Base-by-base conservation (phyloP, 371 early-diverging fungal genomes). In the Haplosporangium sp. region DNA sequence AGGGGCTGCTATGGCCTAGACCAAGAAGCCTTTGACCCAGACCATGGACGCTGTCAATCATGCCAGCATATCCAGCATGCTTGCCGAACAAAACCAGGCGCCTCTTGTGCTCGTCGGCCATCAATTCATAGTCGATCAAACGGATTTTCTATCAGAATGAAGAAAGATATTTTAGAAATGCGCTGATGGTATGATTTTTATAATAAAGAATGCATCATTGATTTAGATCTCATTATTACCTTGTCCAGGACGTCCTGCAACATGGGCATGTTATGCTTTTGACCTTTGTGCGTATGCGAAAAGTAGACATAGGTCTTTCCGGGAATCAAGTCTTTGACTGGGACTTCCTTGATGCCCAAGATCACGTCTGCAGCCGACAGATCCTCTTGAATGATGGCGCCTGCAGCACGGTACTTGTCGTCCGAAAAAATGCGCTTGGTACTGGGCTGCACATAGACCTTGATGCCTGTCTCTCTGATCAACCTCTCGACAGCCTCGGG, bases 241-340 rank as follows among this genome's bases (percentile, higher is more conserved):
- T 95, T 94, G 83, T 96, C 96, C 38, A 98, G 85, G 42, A 97
- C 86, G 43, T 84, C 82, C 75, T 95, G 88, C 55, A 98, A 88
- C 87, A 94, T 90, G 20, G 93, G 92, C 95, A 96, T 95, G 81
- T 98, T 98, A 81, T 97, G 93, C 41, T 66, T 56, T 67, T 96
- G 96, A 23, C 96, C 99, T 84, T 99, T 99, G 86, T 97, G 97
- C 0, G 98, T 98, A 83, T 99, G 99, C 59, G 98, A 97, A 74
- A 99, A 99, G 84, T 94, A 93, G 23, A 97, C 50, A 82, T 96
- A 98, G 1, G 95, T 95, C 85, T 97, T 98, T 80, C 93, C 85
- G 0, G 90, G 90, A 5, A 98, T 82, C 61, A 99, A 75, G 57
- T 93, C 84, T 53, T 85, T 80, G 18, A 86, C 86, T n/a, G 98